Conservation (phyloP, 441 rosid genomes). For the Mallotus repandus region DNA sequence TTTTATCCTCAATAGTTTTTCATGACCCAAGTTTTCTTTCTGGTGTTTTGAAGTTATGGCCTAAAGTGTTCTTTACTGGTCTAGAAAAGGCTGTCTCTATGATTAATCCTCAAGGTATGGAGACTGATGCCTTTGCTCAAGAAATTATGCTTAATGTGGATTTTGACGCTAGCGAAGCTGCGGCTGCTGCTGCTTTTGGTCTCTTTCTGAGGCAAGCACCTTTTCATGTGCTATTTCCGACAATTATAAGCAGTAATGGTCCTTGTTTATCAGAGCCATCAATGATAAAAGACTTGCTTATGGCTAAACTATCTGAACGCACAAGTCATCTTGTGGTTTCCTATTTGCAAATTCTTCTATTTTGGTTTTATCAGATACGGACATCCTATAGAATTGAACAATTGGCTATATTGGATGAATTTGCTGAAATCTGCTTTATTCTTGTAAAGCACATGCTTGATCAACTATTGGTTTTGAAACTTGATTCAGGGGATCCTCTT, state of each 20-base stretch:
- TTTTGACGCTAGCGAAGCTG: slow-evolving; percentile 34
- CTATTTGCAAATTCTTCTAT: slow-evolving; percentile 55
- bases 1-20: slow-evolving; percentile 55
- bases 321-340: slow-evolving; percentile 43
- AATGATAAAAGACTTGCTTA: slow-evolving; percentile 53
- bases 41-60: slow-evolving; percentile 54
- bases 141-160: slow-evolving; percentile 35
- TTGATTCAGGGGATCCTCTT: slow-evolving; percentile 33
- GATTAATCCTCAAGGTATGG: slow-evolving; percentile 34
- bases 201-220: slow-evolving; percentile 64
- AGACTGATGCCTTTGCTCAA: slow-evolving; percentile 37
- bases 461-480: slow-evolving; percentile 38
- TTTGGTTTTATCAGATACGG: slow-evolving; percentile 69
- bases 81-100: slow-evolving; percentile 44
- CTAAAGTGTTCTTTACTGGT: slow-evolving; percentile 56
- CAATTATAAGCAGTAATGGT: slow-evolving; percentile 38
- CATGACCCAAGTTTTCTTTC: slow-evolving; percentile 58
- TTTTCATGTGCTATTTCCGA: slow-evolving; percentile 73
- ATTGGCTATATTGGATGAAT: slow-evolving; percentile 42
- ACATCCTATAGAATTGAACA: slow-evolving; percentile 44
- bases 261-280: slow-evolving; percentile 37
- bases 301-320: slow-evolving; percentile 53
- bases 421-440: slow-evolving; percentile 58
- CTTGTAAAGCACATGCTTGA: slow-evolving; percentile 56
- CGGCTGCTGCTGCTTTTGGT: slow-evolving; percentile 59